Conservation (phyloP, 1,284 basidiomycete genomes). For the Pterulicium gracile region DNA sequence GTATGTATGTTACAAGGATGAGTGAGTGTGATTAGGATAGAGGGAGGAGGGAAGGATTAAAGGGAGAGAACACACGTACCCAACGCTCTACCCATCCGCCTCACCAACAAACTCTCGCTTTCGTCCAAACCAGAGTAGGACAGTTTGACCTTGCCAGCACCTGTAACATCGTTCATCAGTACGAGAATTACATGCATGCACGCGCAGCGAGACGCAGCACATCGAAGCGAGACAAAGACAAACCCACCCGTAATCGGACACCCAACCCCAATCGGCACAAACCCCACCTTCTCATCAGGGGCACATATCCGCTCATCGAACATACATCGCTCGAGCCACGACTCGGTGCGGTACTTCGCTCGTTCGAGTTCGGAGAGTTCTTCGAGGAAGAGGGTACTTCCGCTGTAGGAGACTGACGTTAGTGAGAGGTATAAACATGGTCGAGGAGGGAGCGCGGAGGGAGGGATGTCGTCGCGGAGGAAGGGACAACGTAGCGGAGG, state of each 20-base stretch:
- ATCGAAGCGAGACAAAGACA: neutral
- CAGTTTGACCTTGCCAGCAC: conserved; percentile 40
- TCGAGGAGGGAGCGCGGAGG: too few species aligned
- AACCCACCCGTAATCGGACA: conserved; percentile 42
- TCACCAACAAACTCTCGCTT: conserved; percentile 48
- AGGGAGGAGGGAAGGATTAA: conserved; percentile 1
- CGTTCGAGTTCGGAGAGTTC: conserved; percentile 35
- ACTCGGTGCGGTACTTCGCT: conserved; percentile 63
- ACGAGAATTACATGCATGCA: conserved; percentile 5
- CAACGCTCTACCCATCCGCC: conserved; percentile 50
- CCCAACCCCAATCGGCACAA: conserved; percentile 43
- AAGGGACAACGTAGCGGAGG: neutral
- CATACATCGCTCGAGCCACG: conserved; percentile 72
- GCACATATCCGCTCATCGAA: conserved; percentile 53
- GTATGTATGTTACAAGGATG: conserved; percentile 5
- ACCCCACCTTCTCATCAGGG: conserved; percentile 49
- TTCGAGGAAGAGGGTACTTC: conserved; percentile 45
- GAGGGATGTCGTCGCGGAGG: too few species aligned
- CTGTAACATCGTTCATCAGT: too few species aligned
- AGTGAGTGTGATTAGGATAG: too few species aligned
- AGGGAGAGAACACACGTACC: conserved; percentile 26
- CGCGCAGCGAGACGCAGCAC: conserved; percentile 5
- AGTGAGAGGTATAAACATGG: neutral
- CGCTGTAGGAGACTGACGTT: conserved; percentile 25
- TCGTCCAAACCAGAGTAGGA: conserved; percentile 63